Conservation (phyloP, 23 red algal genomes). For the Chondrus crispus region DNA sequence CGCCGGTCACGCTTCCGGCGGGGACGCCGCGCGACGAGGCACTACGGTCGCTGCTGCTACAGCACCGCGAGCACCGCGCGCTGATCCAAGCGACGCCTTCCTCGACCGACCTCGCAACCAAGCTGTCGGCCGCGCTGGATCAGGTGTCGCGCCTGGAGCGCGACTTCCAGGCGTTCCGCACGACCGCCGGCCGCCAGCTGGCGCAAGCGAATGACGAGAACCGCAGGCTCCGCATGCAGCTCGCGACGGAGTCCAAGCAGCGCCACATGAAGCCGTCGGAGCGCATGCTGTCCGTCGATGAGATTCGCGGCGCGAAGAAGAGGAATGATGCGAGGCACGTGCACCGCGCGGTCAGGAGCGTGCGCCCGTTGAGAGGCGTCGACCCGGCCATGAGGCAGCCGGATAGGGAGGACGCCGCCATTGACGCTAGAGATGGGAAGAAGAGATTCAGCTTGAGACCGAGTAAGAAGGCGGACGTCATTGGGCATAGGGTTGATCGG, state of each 20-base stretch:
- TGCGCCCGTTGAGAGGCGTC: neutral
- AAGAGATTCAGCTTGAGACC: too few species aligned
- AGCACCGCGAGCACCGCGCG: neutral
- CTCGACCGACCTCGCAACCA: neutral
- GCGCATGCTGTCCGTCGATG: neutral
- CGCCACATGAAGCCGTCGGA: neutral
- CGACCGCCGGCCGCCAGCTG: neutral
- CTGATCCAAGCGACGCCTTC: too few species aligned
- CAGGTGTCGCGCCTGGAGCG: neutral
- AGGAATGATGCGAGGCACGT: neutral
- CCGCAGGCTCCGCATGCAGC: neutral
- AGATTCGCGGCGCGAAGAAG: too few species aligned
- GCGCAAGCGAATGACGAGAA: neutral
- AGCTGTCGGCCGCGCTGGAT: neutral
- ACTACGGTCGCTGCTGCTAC: too few species aligned
- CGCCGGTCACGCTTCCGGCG: too few species aligned
- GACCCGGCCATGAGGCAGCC: too few species aligned
- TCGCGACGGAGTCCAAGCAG: neutral
- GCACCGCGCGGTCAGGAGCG: neutral
- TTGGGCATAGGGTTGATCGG: too few species aligned
- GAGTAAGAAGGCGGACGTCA: too few species aligned
- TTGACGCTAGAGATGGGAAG: too few species aligned
- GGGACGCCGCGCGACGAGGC: too few species aligned
- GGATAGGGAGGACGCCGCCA: too few species aligned
- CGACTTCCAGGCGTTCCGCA: neutral